phyloP scores from a whole-genome alignment of 371 early-diverging fungal species.

The Nosema muscidifuracis region DNA sequence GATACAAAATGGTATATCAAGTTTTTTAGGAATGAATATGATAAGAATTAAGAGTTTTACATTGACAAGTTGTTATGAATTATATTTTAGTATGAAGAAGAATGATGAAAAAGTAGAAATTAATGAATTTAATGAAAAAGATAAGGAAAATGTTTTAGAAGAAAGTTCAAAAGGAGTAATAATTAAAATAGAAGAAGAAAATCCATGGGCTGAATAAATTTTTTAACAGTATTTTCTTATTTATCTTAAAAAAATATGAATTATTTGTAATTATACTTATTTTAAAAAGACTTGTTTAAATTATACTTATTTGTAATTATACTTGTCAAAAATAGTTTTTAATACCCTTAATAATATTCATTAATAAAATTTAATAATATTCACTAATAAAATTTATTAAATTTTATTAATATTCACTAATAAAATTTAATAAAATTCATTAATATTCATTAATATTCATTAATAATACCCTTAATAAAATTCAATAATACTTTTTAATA shows the following conservation, averaged over 20 bases:
- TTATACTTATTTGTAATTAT: no score
- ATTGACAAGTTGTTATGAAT: slow-evolving; percentile 23
- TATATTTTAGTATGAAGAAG: slow-evolving; percentile 16
- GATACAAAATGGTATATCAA: slow-evolving; percentile 22
- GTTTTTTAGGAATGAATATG: slow-evolving; percentile 17
- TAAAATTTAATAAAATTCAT: no score
- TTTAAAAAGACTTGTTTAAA: no score
- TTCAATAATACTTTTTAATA: no score
- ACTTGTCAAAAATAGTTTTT: no score
- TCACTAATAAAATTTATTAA: no score
- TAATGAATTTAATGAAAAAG: background rate
- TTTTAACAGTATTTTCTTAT: no score
- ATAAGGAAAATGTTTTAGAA: background rate
- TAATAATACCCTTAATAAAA: no score
- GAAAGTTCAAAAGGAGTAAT: background rate
- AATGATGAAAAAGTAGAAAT: background rate
- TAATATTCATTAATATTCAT: no score
- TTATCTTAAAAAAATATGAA: background rate
- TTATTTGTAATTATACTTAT: background rate
- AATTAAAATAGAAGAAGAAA: slow-evolving; percentile 29
- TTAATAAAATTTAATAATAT: no score
- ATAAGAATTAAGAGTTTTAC: slow-evolving; percentile 20
- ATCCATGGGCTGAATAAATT: slow-evolving; percentile 17
- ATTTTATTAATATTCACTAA: no score
- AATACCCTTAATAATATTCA: no score